Base-by-base conservation (phyloP, 23 red algal genomes). In the Agarophyton chilense region DNA sequence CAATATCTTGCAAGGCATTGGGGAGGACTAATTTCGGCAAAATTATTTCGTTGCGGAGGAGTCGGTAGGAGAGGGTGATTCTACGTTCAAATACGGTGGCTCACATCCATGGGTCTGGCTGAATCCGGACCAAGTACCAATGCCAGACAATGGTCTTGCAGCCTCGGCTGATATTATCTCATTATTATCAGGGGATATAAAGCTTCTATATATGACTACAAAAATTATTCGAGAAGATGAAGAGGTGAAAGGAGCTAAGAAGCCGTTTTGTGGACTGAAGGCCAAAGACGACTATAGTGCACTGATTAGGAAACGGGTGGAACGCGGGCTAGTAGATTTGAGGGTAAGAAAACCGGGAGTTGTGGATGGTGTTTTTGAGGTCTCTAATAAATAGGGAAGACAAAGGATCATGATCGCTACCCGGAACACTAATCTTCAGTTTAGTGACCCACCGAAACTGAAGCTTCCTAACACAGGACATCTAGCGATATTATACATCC, bases 401-500 rank as follows among this genome's bases (percentile, higher is more conserved):
- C 71, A 76, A 21, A 47, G 71, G 33, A 28, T 76, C 4, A 76
- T 76, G 36, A 49, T 76, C 31, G 71, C 44, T n/a, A 39, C 71
- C 1, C 41, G 71, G 2, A 76, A 76, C 17, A 39, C 71, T 2
- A 76, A 76, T 10, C 44, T 2, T 76, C n/a, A n/a, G n/a, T n/a
- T n/a, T n/a, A n/a, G n/a, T n/a, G n/a, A n/a, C n/a, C n/a, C n/a
- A n/a, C n/a, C n/a, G n/a, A n/a, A n/a, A n/a, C n/a, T n/a, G n/a
- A n/a, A n/a, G n/a, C n/a, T n/a, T n/a, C n/a, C n/a, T n/a, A n/a
- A n/a, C n/a, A n/a, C n/a, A n/a, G n/a, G n/a, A n/a, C n/a, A n/a
- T n/a, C n/a, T n/a, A n/a, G n/a, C n/a, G n/a, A n/a, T n/a, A n/a
- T n/a, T n/a, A n/a, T n/a, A n/a, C n/a, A n/a, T n/a, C n/a, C n/a